Evolutionary conservation across 306 rosid species (phyloP).

Genomic region (Medicago arabica): DNA sequence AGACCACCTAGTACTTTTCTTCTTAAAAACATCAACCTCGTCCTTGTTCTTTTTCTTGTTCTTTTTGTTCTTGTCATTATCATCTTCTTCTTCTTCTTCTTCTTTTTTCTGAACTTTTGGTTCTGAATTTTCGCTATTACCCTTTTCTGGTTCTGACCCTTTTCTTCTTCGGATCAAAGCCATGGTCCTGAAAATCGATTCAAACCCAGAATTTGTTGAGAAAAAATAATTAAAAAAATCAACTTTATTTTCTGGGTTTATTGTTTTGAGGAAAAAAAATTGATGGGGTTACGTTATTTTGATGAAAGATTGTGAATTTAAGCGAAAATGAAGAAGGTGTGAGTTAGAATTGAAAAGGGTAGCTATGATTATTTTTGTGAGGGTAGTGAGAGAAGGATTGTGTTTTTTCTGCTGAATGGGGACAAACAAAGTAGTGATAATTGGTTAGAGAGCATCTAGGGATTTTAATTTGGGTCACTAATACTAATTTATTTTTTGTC

Average conservation of each 20-base stretch:
- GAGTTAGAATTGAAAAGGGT: conserved; percentile 16
- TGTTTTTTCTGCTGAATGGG: not conserved
- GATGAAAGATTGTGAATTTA: conserved; percentile 9
- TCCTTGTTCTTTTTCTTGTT: conserved; percentile 37
- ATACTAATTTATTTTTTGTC: no score
- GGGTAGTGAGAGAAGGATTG: not conserved
- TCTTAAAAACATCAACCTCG: conserved; percentile 13
- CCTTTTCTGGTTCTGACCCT: conserved; percentile 49
- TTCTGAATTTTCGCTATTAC: conserved; percentile 41
- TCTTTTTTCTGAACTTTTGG: conserved; percentile 4
- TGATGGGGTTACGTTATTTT: conserved; percentile 34
- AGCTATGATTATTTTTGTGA: not conserved
- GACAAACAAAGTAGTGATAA: not conserved
- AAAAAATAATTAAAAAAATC: not conserved
- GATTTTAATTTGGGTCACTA: not conserved
- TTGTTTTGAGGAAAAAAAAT: not conserved
- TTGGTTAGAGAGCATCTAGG: no score
- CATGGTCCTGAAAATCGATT: conserved; percentile 47
- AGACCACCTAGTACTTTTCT: conserved; percentile 63
- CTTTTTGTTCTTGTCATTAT: conserved; percentile 9
- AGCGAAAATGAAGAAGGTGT: not conserved
- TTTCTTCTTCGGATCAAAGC: conserved; percentile 65
- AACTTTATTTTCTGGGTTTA: not conserved
- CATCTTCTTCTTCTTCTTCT: conserved; percentile 1
- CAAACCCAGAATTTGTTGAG: conserved; percentile 17